Base-by-base conservation (phyloP, 805 yeast genomes). In the Kodamaea fukazawae region DNA sequence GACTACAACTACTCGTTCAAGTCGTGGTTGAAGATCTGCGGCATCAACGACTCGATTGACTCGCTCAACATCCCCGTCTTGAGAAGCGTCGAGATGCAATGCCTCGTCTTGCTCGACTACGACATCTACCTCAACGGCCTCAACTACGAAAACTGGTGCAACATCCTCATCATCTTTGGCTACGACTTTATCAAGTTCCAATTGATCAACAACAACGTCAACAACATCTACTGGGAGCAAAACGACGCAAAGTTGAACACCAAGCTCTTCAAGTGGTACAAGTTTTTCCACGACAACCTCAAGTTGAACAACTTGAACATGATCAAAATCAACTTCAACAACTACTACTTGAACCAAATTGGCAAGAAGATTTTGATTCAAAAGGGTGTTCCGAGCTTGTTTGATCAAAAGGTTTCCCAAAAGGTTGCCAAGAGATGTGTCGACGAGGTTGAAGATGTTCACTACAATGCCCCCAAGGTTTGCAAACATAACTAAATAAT, bases 11-110 rank as follows among this genome's bases (percentile, higher is more conserved):
- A 76, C 59, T 70, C 84, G 22, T 71, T 83, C 49, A 72, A 70
- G 45, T 76, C 85, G 4, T 87, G 96, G 96, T 67, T 83, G 37
- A 76, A 78, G 55, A 80, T 87, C 36, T 75, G 87, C 25, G 93
- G 95, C 0, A 53, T 67, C 49, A 54, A 58, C 29, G 51, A 53
- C 5, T 10, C 29, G 5, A 31, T 39, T 14, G 32, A 38, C 5
- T 28, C 47, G 4, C 69, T 84, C 29, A 54, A 76, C 15, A 53
- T 74, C 3, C 47, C 57, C 20, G 81, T 76, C 42, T 63, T 87
- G 38, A 70, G 66, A 44, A 43, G 45, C 30, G 60, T 79, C 41
- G 95, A 87, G 60, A 51, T 71, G 20, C 57, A 66, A 5, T 66
- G 83, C 14, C 70, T 86, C 46, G 54, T 61, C 28, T 58, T 71